Evolutionary conservation across 2,329 filamentous ascomycete genomes (phyloP).

Genomic region (Colletotrichum caudatum): DNA sequence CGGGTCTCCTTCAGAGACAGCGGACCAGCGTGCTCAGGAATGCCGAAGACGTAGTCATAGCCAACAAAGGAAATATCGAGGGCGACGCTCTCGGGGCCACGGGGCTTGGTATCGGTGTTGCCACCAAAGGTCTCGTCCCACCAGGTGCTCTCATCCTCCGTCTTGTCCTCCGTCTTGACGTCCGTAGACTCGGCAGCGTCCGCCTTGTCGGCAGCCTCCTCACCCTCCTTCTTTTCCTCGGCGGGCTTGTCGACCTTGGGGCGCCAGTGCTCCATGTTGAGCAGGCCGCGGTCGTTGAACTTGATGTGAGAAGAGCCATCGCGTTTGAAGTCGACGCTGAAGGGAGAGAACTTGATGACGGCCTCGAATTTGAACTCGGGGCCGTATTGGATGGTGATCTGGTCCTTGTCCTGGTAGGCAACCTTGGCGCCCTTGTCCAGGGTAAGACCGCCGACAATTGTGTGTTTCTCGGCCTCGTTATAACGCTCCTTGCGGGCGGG

Average conservation of each 20-base stretch:
- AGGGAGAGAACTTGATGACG: conserved; percentile 84
- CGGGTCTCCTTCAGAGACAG: conserved; percentile 91
- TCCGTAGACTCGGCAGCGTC: conserved; percentile 58
- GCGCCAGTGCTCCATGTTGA: conserved; percentile 97
- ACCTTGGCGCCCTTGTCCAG: conserved; percentile 79
- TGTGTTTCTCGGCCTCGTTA: conserved; percentile 89
- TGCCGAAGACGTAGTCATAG: conserved; percentile 93
- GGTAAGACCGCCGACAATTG: conserved; percentile 83
- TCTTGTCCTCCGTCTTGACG: conserved; percentile 64
- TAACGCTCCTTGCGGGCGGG: conserved; percentile 91
- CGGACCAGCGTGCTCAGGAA: conserved; percentile 91
- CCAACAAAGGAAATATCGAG: conserved; percentile 93
- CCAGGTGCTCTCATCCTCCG: conserved; percentile 88
- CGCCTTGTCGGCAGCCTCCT: conserved; percentile 48
- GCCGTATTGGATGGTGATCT: conserved; percentile 84
- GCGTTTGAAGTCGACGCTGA: conserved; percentile 86
- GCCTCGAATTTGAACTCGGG: conserved; percentile 82
- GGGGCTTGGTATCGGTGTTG: conserved; percentile 95
- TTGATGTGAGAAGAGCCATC: conserved; percentile 86
- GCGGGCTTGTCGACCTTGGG: conserved; percentile 77
- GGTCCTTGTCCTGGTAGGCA: conserved; percentile 72
- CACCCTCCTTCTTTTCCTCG: conserved; percentile 66
- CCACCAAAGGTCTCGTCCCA: conserved; percentile 98
- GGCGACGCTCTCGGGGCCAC: conserved; percentile 90
- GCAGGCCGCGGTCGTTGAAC: conserved; percentile 87